Evolutionary conservation across 2,329 filamentous ascomycete genomes (phyloP), one percentile per base, ranked within the genome.

Genomic region (Microdochium trichocladiopsis): DNA sequence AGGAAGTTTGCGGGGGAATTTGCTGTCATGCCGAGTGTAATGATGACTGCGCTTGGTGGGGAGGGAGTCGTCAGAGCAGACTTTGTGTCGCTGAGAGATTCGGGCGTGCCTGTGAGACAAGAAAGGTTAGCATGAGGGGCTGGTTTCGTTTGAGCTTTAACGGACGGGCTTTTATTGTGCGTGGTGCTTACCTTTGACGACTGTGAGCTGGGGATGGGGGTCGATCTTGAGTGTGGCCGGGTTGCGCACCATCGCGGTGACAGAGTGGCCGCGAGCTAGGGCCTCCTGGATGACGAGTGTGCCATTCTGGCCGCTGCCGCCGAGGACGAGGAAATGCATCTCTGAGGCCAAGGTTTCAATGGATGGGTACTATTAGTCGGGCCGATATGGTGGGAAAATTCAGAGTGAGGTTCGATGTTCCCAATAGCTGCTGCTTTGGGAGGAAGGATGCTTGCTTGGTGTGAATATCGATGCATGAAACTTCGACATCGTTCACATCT

Each of bases 71-170:
- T 63, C 58, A 80, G 80, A 3, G 74, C 78, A 36, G 66, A 75
- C 51, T 76, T 74, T 22, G 64, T 69, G 6, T 63, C 64, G 31
- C 77, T 71, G 5, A 69, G 68, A 1, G 76, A 71, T 54, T 69
- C 74, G 12, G 83, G 72, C 0, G 79, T 74, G 21, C 76, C 66
- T 36, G 82, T 63, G 23, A 82, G 66, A 4, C 70, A 73, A 47
- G 68, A 60, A n/a, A n/a, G 11, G 61, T 61, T 9, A 50, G 50
- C 1, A 11, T 36, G 9, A 61, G 55, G 1, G 59, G 57, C 21
- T 60, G 53, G 9, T 16, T n/a, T 53, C 75, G 66, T 2, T 71
- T 71, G 36, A 22, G 47, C 54, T 41, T 62, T 58, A 47, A 79
- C 61, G 58, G 72, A 66, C n/a, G 61, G 36, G 28, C 58, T 56